Evolutionary conservation across 768 basidiomycete genomes (phyloP).

Genomic region (Kwoniella heveanensis): DNA sequence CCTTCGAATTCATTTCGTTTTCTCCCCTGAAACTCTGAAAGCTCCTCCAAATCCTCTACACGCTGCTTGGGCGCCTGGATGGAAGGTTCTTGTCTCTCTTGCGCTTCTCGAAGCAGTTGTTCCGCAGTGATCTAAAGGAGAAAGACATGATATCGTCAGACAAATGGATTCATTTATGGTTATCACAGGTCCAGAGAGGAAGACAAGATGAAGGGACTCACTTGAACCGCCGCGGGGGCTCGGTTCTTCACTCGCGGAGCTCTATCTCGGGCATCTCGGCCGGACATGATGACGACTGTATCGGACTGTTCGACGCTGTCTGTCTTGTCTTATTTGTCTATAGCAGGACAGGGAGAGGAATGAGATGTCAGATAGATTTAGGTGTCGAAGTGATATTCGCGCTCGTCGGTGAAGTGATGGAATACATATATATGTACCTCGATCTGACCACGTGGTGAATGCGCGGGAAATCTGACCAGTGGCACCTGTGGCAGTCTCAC

Average conservation of each 20-base stretch:
- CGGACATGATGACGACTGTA: constrained; percentile 28
- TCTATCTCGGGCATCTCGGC: constrained; percentile 47
- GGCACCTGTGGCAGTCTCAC: neutral
- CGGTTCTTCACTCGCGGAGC: constrained; percentile 80
- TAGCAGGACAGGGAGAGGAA: neutral
- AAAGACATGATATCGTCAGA: too few species aligned
- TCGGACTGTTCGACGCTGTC: too few species aligned
- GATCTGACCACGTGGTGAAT: neutral
- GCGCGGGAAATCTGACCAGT: neutral
- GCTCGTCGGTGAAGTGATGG: neutral
- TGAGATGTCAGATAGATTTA: neutral
- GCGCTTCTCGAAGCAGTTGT: constrained; percentile 95
- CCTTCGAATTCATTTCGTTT: constrained; percentile 89
- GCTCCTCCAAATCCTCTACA: constrained; percentile 89
- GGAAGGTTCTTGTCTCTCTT: constrained; percentile 92
- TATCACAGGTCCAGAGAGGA: too few species aligned
- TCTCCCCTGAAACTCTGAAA: constrained; percentile 76
- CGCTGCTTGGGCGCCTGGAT: constrained; percentile 92
- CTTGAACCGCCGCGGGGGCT: constrained; percentile 90
- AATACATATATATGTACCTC: too few species aligned
- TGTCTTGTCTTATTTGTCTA: neutral
- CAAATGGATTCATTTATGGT: constrained; percentile 2
- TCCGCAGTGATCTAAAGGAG: constrained; percentile 99
- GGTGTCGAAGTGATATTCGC: neutral
- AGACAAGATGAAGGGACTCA: too few species aligned